A percentile compares a stretch with the other conserved stretches of the same genome.
phyloP scores from a whole-genome alignment of 148 eudicot genomes.

The Nyssa sinensis region DNA sequence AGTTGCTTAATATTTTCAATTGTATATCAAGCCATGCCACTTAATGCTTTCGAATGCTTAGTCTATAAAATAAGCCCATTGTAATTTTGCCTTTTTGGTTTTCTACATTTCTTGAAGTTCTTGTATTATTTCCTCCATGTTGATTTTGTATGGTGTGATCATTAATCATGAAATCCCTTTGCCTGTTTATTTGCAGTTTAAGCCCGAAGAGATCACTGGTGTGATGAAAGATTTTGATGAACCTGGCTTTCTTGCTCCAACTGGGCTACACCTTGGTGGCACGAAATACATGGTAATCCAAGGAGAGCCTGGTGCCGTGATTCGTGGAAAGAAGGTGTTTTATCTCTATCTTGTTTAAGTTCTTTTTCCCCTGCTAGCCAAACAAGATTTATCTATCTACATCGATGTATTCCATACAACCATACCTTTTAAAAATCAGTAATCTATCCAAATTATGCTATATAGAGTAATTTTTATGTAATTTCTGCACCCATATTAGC shows the following conservation, averaged over 20 bases:
- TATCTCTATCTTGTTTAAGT: neutral
- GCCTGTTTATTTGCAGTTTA: conserved; percentile 26
- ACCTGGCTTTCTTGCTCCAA: conserved; percentile 50
- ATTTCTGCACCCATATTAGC: neutral
- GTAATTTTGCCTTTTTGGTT: neutral
- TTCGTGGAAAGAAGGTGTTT: conserved; percentile 51
- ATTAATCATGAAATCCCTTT: neutral
- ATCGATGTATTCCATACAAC: neutral
- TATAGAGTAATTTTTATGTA: neutral
- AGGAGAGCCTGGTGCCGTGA: conserved; percentile 51
- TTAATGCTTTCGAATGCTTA: neutral
- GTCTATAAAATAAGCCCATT: neutral
- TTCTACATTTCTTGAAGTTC: neutral
- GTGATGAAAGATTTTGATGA: conserved; percentile 51
- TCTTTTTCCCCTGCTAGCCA: neutral
- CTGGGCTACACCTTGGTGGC: conserved; percentile 53
- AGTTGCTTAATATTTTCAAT: too few relatives aligned
- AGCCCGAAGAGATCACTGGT: conserved; percentile 34
- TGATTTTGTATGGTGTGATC: neutral
- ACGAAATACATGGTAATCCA: conserved; percentile 56
- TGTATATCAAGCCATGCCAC: neutral
- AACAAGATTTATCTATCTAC: neutral
- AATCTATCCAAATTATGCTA: neutral
- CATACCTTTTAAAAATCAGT: neutral
- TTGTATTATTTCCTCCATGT: neutral